Percentiles rank a stretch among this genome's conserved stretches.
Evolutionary conservation across 257 asterid genomes (phyloP).

Genomic region (Perilla frutescens): DNA sequence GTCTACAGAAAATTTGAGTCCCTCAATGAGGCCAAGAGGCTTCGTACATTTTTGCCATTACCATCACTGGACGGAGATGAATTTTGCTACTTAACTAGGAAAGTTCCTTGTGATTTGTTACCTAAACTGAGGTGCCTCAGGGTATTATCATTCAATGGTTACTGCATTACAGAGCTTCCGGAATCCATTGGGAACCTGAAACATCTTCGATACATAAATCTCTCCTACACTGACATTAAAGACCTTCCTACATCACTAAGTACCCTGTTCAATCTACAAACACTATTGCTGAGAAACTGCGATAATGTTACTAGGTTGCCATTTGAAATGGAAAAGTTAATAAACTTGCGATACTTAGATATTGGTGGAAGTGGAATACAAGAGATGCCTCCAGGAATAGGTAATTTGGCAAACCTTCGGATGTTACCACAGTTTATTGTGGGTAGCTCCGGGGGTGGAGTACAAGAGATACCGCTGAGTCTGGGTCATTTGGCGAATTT

Average conservation of each 20-base stretch:
- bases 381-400: slow-evolving; percentile 43
- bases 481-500: background rate
- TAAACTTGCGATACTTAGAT: slow-evolving; percentile 51
- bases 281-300: slow-evolving; percentile 45
- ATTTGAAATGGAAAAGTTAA: slow-evolving; percentile 44
- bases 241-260: slow-evolving; percentile 50
- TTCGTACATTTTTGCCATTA: slow-evolving; percentile 51
- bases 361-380: slow-evolving; percentile 50
- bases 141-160: slow-evolving; percentile 49
- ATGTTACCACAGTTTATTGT: slow-evolving; percentile 44
- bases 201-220: slow-evolving; percentile 49
- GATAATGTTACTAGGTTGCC: slow-evolving; percentile 48
- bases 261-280: slow-evolving; percentile 47
- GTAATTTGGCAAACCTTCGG: slow-evolving; percentile 46
- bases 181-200: slow-evolving; percentile 52
- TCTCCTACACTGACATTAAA: slow-evolving; percentile 46
- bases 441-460: slow-evolving; percentile 34
- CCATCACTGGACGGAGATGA: slow-evolving; percentile 44
- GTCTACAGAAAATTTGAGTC: slow-evolving; percentile 56
- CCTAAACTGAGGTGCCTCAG: slow-evolving; percentile 49
- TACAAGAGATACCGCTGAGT: slow-evolving; percentile 12
- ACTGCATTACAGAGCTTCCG: slow-evolving; percentile 50
- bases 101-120: slow-evolving; percentile 47
- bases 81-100: slow-evolving; percentile 48
- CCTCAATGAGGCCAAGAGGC: slow-evolving; percentile 42